Evolutionary conservation across 2,329 filamentous ascomycete genomes (phyloP).

Genomic region (Fusarium veterinarium): DNA sequence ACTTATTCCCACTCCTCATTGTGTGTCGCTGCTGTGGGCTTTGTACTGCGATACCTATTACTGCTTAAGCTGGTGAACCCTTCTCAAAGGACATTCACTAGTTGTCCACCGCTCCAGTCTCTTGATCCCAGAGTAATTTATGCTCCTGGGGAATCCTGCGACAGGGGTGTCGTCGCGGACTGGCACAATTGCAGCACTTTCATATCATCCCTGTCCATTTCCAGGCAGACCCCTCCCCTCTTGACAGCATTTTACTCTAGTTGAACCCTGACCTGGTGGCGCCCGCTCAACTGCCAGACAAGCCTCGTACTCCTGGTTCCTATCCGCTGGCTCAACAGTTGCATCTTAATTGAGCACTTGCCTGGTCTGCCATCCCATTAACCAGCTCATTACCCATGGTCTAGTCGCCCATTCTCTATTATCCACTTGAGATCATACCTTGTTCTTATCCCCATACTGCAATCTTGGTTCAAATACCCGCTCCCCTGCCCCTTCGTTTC

Average conservation of each 20-base stretch:
- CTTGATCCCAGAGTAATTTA: conserved; percentile 42
- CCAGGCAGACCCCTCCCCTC: conserved; percentile 29
- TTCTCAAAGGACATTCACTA: conserved; percentile 27
- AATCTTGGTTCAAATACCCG: conserved; percentile 51
- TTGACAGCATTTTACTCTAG: conserved; percentile 15
- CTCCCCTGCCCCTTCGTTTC: conserved; percentile 48
- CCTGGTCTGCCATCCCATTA: conserved; percentile 45
- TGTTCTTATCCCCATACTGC: conserved; percentile 45
- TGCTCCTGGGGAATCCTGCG: conserved; percentile 36
- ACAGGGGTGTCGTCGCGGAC: conserved; percentile 38
- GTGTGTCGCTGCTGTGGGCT: conserved; percentile 22
- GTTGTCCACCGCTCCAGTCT: conserved; percentile 40
- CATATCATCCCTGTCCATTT: conserved; percentile 39
- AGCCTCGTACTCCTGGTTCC: conserved; percentile 36
- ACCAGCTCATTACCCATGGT: conserved; percentile 47
- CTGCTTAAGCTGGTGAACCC: conserved; percentile 30
- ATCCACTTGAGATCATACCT: conserved; percentile 52
- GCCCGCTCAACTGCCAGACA: conserved; percentile 43
- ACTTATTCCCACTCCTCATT: conserved; percentile 9
- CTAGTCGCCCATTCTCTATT: conserved; percentile 38
- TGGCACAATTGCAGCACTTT: conserved; percentile 34
- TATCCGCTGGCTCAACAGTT: conserved; percentile 39
- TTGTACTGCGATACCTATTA: conserved; percentile 14
- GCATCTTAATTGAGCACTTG: conserved; percentile 32
- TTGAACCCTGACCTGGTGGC: conserved; percentile 33